Base-by-base conservation (phyloP, 257 asterid species). In the Lycium ferocissimum region DNA sequence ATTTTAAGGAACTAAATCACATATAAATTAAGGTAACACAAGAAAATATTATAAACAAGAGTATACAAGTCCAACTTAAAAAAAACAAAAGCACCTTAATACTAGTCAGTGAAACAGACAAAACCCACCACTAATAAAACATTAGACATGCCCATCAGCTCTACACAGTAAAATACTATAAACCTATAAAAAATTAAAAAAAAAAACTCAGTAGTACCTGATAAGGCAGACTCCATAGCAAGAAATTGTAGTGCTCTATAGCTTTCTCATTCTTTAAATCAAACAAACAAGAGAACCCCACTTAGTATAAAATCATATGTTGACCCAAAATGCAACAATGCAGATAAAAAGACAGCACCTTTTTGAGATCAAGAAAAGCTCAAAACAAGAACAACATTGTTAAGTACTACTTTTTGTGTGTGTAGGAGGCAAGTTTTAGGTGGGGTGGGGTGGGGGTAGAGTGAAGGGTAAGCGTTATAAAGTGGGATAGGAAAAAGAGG, bases 231-330 rank as follows among this genome's bases (percentile, higher is more conserved):
- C 56, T 83, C 87, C 59, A 49, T 84, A 61, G 83, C 85, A 81
- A 40, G 86, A 84, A 85, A 75, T 45, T 87, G 67, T 70, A 84
- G 51, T 79, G 4, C 87, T 85, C 83, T 81, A 85, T 43, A 84
- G 83, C 22, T 84, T 88, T 63, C 86, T 84, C 90, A 86, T 88
- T 76, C 71, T 66, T 56, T 15, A n/a, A 62, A 82, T 12, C 20
- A 22, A 40, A 67, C 63, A 81, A 40, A 78, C 63, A 81, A 80
- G n/a, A 26, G 4, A 18, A 75, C 22, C 82, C 81, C 22, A 76
- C 6, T 75, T 49, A 49, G 20, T 49, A 20, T 9, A 20, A 20
- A 51, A 9, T 22, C 81, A 49, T 26, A 20, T 47, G 17, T 13
- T 53, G 22, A 51, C 26, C 40, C 45, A 76, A 76, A 51, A 76